A percentile compares a stretch with the other conserved stretches of the same genome.
These are phyloP conservation scores for Fusarium anthophilum DNA, from an alignment of 2,329 filamentous ascomycete species.

Conservation along the genomic window DNA sequence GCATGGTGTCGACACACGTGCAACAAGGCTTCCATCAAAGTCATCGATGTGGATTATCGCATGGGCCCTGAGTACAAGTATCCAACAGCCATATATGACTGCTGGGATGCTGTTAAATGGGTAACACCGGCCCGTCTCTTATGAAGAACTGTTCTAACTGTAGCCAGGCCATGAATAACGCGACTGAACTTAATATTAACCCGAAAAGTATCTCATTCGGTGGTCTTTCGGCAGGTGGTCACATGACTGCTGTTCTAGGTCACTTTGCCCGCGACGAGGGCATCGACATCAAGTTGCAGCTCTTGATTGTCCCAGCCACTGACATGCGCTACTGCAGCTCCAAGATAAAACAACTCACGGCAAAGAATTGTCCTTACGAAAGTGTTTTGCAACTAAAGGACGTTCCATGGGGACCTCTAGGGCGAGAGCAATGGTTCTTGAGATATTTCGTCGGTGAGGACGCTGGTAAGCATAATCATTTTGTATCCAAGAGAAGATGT, in stretches of 20 bases:
- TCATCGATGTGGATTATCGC: neutral
- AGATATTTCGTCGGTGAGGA: neutral
- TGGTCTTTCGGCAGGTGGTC: neutral
- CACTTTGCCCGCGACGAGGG: slow-evolving; percentile 1
- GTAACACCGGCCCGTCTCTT: fast-evolving
- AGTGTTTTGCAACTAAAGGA: neutral
- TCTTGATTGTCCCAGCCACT: neutral
- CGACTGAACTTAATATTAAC: neutral
- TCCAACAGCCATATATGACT: slow-evolving; percentile 2
- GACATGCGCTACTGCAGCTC: slow-evolving; percentile 1
- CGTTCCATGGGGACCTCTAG: neutral
- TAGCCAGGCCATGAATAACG: neutral
- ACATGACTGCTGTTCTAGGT: neutral
- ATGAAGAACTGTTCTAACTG: neutral
- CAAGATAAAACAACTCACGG: neutral
- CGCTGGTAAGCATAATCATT: neutral
- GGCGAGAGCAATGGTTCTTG: neutral
- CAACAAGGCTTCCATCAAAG: neutral
- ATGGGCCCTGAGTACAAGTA: neutral
- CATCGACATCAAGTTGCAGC: neutral
- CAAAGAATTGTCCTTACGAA: neutral
- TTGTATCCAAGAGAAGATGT: fast-evolving
- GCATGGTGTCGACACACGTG: neutral
- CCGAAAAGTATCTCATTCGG: neutral
- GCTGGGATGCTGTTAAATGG: slow-evolving; percentile 4